Evolutionary conservation across 1,139 yeast genomes (phyloP).

Genomic region (Nakaseomyces kungkrabaensis): DNA sequence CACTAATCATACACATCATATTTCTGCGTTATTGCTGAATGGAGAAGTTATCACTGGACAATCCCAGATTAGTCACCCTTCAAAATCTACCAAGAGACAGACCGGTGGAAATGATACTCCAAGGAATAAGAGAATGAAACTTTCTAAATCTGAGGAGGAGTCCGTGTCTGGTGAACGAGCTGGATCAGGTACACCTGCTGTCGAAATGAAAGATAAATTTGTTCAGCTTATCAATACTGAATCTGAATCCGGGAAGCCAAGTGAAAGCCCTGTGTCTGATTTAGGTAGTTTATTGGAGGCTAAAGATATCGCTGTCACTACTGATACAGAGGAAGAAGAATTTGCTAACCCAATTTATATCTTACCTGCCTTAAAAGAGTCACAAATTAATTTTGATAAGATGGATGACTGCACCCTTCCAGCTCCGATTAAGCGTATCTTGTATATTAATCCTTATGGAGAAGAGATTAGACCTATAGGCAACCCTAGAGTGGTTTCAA

Average conservation of each 20-base stretch:
- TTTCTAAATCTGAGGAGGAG: constrained; percentile 2
- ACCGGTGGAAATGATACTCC: background rate
- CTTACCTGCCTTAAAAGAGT: constrained; percentile 66
- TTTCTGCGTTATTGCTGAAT: constrained; percentile 62
- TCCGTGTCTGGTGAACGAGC: background rate
- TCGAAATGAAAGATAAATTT: constrained; percentile 4
- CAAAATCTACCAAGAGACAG: constrained; percentile 7
- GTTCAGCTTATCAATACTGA: constrained; percentile 6
- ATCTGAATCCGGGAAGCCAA: background rate
- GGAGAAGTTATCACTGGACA: constrained; percentile 85
- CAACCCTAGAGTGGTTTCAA: constrained; percentile 49
- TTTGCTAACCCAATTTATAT: constrained; percentile 52
- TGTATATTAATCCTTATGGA: constrained; percentile 81
- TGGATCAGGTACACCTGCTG: background rate
- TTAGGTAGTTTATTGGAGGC: background rate
- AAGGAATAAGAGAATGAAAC: constrained; percentile 3
- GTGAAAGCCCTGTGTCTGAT: background rate
- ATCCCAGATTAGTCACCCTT: constrained; percentile 86
- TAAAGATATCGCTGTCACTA: constrained; percentile 6
- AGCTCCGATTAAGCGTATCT: constrained; percentile 67
- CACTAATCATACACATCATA: constrained; percentile 78
- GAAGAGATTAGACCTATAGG: constrained; percentile 78
- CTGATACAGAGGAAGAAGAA: constrained; percentile 34
- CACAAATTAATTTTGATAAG: constrained; percentile 67
- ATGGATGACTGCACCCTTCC: constrained; percentile 48